Conservation (phyloP, 2,329 filamentous ascomycete genomes). For the Colletotrichum sp. region DNA sequence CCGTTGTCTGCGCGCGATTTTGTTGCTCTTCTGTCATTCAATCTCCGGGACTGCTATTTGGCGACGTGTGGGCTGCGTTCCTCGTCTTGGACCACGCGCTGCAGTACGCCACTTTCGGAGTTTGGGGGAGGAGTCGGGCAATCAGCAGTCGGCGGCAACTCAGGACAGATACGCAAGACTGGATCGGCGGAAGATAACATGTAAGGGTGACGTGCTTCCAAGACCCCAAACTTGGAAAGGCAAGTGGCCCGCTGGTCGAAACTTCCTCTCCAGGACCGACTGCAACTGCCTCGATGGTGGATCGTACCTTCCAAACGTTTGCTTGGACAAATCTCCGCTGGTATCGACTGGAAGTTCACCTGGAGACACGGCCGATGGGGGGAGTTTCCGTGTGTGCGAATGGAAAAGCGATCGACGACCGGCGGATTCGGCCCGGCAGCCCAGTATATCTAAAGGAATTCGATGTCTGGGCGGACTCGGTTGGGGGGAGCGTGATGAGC, state of each 20-base stretch:
- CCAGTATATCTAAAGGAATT: background rate
- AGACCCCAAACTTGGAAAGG: background rate
- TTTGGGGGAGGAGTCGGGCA: background rate
- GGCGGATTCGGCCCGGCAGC: background rate
- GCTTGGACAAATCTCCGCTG: background rate
- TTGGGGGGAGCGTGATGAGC: background rate
- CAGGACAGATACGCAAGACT: background rate
- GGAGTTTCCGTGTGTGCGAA: background rate
- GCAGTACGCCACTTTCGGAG: background rate
- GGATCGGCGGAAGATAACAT: background rate
- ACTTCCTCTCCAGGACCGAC: background rate
- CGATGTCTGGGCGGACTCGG: background rate
- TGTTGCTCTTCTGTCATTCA: background rate
- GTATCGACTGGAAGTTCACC: background rate
- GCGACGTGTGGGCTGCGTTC: background rate
- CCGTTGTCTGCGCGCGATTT: background rate
- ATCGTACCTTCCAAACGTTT: background rate
- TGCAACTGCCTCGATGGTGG: background rate
- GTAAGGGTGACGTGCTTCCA: background rate
- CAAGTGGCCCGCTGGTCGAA: background rate
- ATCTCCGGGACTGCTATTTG: background rate
- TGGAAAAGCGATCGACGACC: background rate
- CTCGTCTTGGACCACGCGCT: background rate
- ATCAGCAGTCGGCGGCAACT: background rate
- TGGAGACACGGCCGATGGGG: background rate